A percentile compares a stretch with the other conserved stretches of the same genome.
phyloP scores from a whole-genome alignment of 1,139 yeast species.

The Groenewaldozyma auringiensis region DNA sequence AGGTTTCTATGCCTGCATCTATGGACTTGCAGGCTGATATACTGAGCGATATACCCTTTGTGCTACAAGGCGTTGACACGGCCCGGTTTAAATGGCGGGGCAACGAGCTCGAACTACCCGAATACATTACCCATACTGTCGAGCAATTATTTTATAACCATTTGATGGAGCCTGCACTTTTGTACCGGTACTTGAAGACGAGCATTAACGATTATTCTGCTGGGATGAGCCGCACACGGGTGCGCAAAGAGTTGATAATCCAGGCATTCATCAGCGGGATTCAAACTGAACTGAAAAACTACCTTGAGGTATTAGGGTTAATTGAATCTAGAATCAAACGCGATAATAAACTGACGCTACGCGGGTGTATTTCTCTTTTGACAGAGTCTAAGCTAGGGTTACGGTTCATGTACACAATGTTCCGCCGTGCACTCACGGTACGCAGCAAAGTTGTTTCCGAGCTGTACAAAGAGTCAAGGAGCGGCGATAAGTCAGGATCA shows the following conservation, averaged over 20 bases:
- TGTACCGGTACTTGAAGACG: constrained; percentile 44
- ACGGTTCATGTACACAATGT: constrained; percentile 44
- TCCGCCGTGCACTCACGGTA: constrained; percentile 32
- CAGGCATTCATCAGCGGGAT: constrained; percentile 58
- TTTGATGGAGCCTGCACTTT: constrained; percentile 65
- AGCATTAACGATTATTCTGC: constrained; percentile 31
- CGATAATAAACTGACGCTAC: constrained; percentile 30
- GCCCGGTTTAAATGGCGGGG: constrained; percentile 43
- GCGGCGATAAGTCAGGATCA: constrained; percentile 55
- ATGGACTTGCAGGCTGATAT: constrained; percentile 36
- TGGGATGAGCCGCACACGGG: constrained; percentile 13
- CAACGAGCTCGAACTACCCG: constrained; percentile 38
- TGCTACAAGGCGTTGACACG: constrained; percentile 68
- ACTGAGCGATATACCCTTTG: constrained; percentile 52
- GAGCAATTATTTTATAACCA: constrained; percentile 46
- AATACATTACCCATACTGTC: constrained; percentile 47
- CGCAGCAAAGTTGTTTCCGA: constrained; percentile 51
- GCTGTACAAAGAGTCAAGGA: constrained; percentile 45
- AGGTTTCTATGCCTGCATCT: background rate
- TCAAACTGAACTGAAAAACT: constrained; percentile 45
- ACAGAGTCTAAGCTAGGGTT: constrained; percentile 47
- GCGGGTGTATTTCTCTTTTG: constrained; percentile 40
- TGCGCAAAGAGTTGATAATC: constrained; percentile 39
- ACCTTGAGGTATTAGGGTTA: constrained; percentile 48
- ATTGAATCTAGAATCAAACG: constrained; percentile 34